Conservation (phyloP, 2,329 filamentous ascomycete species). For the Lasiodiplodia sp. region DNA sequence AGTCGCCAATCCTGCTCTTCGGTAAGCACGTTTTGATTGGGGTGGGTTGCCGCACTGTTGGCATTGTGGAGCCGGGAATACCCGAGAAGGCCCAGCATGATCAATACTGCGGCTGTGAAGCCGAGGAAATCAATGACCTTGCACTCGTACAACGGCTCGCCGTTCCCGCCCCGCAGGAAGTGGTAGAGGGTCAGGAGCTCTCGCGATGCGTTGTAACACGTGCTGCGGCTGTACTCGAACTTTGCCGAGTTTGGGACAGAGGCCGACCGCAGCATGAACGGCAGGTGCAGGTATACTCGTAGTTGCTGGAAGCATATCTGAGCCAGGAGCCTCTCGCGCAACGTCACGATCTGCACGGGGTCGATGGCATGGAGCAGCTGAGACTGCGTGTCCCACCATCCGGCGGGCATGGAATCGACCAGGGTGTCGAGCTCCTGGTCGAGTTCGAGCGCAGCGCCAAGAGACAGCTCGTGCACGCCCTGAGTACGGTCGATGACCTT, state of each 20-base stretch:
- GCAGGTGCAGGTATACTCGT: conserved; percentile 54
- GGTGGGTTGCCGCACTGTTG: conserved; percentile 18
- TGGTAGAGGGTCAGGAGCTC: conserved; percentile 51
- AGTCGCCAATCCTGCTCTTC: conserved; percentile 46
- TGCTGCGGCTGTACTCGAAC: conserved; percentile 48
- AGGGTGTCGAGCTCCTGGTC: conserved; percentile 53
- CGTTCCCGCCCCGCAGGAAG: conserved; percentile 43
- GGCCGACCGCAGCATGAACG: conserved; percentile 52
- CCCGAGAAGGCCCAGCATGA: conserved; percentile 53
- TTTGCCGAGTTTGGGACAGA: conserved; percentile 41
- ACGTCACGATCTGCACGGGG: conserved; percentile 38
- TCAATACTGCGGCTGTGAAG: conserved; percentile 54
- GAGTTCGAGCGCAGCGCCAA: conserved; percentile 50
- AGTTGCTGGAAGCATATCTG: conserved; percentile 56
- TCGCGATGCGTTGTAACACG: conserved; percentile 52
- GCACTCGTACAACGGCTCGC: conserved; percentile 52
- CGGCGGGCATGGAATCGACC: conserved; percentile 45
- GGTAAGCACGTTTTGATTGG: conserved; percentile 27
- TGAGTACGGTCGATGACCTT: conserved; percentile 55
- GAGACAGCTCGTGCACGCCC: conserved; percentile 43
- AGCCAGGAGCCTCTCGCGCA: conserved; percentile 48
- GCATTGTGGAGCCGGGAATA: conserved; percentile 37
- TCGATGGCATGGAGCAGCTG: conserved; percentile 42
- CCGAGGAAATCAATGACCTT: conserved; percentile 57
- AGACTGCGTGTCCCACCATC: conserved; percentile 48